Evolutionary conservation across 2,329 filamentous ascomycete species (phyloP).

Genomic region (Xylaria sp.): DNA sequence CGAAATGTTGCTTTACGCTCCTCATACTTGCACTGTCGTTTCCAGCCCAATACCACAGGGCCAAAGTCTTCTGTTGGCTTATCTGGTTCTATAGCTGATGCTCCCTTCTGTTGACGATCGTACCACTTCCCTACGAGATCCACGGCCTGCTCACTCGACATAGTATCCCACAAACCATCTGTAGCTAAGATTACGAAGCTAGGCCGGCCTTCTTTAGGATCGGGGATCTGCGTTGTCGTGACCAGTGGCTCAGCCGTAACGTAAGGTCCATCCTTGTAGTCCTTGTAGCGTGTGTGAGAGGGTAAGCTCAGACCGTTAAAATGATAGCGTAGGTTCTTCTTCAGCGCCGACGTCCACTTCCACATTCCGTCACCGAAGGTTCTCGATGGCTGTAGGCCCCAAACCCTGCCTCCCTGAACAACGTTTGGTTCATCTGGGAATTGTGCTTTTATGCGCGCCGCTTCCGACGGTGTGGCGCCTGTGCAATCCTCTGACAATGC

Average conservation of each 20-base stretch:
- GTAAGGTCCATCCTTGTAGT: conserved; percentile 69
- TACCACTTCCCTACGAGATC: conserved; percentile 67
- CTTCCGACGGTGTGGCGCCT: conserved; percentile 69
- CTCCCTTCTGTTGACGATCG: conserved; percentile 47
- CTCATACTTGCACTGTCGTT: conserved; percentile 45
- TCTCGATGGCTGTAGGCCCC: conserved; percentile 70
- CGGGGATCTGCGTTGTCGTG: conserved; percentile 63
- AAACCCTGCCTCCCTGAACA: conserved; percentile 67
- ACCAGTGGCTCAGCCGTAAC: conserved; percentile 74
- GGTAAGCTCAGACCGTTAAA: conserved; percentile 58
- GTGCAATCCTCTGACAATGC: conserved; percentile 74
- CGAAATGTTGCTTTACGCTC: conserved; percentile 77
- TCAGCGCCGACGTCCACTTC: conserved; percentile 70
- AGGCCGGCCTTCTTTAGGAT: conserved; percentile 49
- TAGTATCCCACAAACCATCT: conserved; percentile 74
- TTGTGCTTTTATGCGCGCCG: conserved; percentile 62
- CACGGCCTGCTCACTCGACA: conserved; percentile 68
- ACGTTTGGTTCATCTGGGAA: conserved; percentile 72
- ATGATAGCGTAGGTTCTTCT: conserved; percentile 56
- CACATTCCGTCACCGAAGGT: conserved; percentile 76
- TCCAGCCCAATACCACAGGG: conserved; percentile 43
- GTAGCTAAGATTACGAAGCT: conserved; percentile 74
- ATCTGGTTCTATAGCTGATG: conserved; percentile 20
- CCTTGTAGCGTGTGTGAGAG: conserved; percentile 56
- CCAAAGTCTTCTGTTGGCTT: conserved; percentile 39